Conservation (phyloP, 1,139 yeast genomes). For the Suhomyces terraborum region DNA sequence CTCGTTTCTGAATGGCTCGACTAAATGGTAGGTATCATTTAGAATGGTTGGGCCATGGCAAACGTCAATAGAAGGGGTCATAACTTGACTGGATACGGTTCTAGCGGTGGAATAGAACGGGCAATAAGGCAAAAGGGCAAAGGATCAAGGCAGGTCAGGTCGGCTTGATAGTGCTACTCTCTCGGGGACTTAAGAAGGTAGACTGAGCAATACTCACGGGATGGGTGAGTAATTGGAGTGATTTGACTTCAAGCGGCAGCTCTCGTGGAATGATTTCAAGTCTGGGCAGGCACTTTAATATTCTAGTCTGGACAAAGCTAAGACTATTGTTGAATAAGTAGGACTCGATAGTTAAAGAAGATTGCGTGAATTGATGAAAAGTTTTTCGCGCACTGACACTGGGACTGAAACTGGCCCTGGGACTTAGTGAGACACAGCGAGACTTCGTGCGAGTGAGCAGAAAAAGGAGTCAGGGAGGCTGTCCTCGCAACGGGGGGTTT, state of each 20-base stretch:
- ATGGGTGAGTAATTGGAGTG: constrained; percentile 29
- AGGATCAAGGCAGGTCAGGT: background rate
- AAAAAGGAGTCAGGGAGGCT: too few species aligned
- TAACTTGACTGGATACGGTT: constrained; percentile 18
- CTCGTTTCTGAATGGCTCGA: constrained; percentile 11
- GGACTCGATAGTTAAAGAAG: constrained; percentile 4
- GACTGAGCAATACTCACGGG: constrained; percentile 31
- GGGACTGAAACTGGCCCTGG: too few species aligned
- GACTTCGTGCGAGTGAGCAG: too few species aligned
- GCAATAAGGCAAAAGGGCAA: background rate
- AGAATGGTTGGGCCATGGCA: constrained; percentile 18
- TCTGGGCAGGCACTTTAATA: constrained; percentile 13
- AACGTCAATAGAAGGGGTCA: constrained; percentile 32
- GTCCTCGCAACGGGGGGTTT: too few species aligned
- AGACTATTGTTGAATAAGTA: constrained; percentile 7
- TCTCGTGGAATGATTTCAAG: constrained; percentile 34
- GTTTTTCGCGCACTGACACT: constrained; percentile 5
- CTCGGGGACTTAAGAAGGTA: constrained; percentile 21
- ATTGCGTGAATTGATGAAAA: constrained; percentile 2
- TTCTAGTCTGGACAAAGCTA: constrained; percentile 6
- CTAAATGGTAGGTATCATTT: constrained; percentile 13
- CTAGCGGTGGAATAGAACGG: background rate
- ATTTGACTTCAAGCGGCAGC: constrained; percentile 53
- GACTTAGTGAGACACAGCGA: too few species aligned
- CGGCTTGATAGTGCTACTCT: constrained; percentile 11